Percentiles rank a stretch among this genome's conserved stretches.
These are phyloP conservation scores for Leptographium flavum DNA, from an alignment of 2,329 filamentous ascomycete genomes.

Conservation along the genomic window DNA sequence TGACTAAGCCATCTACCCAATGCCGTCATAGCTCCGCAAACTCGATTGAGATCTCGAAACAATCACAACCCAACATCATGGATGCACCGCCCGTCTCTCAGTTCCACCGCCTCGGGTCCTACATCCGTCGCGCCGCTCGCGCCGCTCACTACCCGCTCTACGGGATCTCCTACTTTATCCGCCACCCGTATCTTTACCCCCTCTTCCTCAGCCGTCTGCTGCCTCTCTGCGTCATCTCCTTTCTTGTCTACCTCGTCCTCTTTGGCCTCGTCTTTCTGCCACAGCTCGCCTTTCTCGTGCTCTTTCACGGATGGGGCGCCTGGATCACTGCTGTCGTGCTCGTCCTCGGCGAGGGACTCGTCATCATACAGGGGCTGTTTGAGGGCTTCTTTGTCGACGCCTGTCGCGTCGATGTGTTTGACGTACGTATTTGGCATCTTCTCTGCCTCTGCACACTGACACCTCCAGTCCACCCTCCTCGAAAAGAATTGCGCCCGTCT, in stretches of 20 bases:
- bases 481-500: conserved; percentile 57
- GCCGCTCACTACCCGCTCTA: conserved; percentile 44
- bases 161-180: conserved; percentile 71
- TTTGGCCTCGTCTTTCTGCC: conserved; percentile 83
- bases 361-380: conserved; percentile 56
- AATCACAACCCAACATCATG: not conserved
- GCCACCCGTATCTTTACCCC: conserved; percentile 68
- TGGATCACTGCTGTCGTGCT: conserved; percentile 81
- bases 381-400: conserved; percentile 75
- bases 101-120: conserved; percentile 3
- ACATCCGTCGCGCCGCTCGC: conserved; percentile 6
- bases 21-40: not conserved
- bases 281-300: conserved; percentile 73
- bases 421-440: conserved; percentile 31
- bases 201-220: conserved; percentile 65
- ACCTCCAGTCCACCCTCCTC: conserved; percentile 52
- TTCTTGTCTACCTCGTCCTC: conserved; percentile 69
- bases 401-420: conserved; percentile 67
- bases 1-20: not conserved
- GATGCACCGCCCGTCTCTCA: not conserved
- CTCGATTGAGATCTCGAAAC: not conserved
- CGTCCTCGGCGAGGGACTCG: conserved; percentile 67
- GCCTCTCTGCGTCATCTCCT: conserved; percentile 67
- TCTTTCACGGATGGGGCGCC: conserved; percentile 80
- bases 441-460: not conserved